Percentiles rank a stretch among this genome's conserved stretches.
These are phyloP conservation scores for Styphnolobium japonicum DNA, from an alignment of 306 rosid species.

Conservation along the genomic window DNA sequence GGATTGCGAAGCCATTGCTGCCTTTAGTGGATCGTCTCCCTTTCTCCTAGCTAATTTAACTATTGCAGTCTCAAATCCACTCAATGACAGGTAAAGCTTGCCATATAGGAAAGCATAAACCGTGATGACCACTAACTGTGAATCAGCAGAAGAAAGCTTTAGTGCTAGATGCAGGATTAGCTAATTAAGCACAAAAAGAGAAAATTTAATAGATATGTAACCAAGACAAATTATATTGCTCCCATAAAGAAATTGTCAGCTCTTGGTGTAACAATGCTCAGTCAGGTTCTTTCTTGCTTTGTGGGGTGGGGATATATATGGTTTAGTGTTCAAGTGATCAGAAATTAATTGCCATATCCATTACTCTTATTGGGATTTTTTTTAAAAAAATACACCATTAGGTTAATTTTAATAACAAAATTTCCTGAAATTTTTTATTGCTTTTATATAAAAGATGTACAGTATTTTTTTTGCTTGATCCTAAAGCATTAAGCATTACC, in stretches of 20 bases:
- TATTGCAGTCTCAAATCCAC: slow-evolving; percentile 82
- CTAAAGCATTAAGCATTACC: slow-evolving; percentile 51
- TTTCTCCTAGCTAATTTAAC: slow-evolving; percentile 54
- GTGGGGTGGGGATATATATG: not conserved
- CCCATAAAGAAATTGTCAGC: not conserved
- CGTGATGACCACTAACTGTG: slow-evolving; percentile 71
- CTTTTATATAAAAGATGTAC: not conserved
- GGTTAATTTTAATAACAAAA: slow-evolving; percentile 5
- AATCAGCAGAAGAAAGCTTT: slow-evolving; percentile 33
- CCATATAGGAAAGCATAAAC: slow-evolving; percentile 85
- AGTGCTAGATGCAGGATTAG: slow-evolving; percentile 10
- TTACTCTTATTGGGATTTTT: not conserved
- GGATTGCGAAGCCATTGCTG: slow-evolving; percentile 89
- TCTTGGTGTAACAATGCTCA: not conserved
- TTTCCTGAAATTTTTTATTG: not conserved
- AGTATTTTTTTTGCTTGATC: not conserved
- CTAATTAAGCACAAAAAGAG: slow-evolving; percentile 17
- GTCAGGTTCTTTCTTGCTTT: not conserved
- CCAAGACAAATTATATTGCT: slow-evolving; percentile 6
- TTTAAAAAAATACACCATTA: not conserved
- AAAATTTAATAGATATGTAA: slow-evolving; percentile 4
- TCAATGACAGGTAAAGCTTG: slow-evolving; percentile 79
- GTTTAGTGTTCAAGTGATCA: not conserved
- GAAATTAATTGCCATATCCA: slow-evolving; percentile 4
- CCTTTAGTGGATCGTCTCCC: slow-evolving; percentile 63